Evolutionary conservation across 139 green algal genomes (phyloP), one percentile per base, ranked within the genome.

Genomic region (Chlorella sp.): DNA sequence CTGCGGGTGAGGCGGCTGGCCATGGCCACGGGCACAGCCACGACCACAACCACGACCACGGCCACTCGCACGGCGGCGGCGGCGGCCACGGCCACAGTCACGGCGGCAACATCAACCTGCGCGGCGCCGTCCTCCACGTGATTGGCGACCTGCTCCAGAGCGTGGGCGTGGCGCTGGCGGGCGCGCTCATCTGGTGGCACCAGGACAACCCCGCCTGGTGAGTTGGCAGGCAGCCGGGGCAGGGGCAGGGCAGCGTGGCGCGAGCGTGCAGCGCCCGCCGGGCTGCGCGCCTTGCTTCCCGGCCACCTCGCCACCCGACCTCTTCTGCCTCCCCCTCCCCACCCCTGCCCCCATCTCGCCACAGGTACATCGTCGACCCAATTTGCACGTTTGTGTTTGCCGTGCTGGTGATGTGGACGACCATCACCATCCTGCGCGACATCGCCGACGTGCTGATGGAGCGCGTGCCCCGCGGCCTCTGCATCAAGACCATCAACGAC

Each of bases 351-450:
- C n/a, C n/a, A n/a, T n/a, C n/a, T n/a, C n/a, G n/a, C n/a, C n/a
- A n/a, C n/a, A n/a, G n/a, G 81, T 65, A 23, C 62, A 71, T 90
- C 5, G 91, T 85, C 8, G 92, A 97, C 77, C 92, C 92, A 45
- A 90, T 98, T 56, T 98, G 94, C 87, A 98, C 94, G 21, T 96
- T 98, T 60, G 2, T 97, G 2, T 98, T 98, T 79, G 93, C 91
- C 5, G 23, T 90, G 8, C 77, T 98, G 60, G 95, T 98, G 77
- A 76, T 98, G 68, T 61, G 89, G 41, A 98, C 93, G 19, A 98
- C 94, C 0, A 66, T 71, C 5, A 65, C 48, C 63, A 94, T 98
- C 73, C 69, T 97, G 68, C 59, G 71, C 1, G 93, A 98, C 79
- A 96, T 98, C 58, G 73, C 88, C 19, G 86, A 98, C 71, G 90